A percentile compares a stretch with the other conserved stretches of the same genome.
These are phyloP conservation scores for Cadophora sp. DNA, from an alignment of 2,329 filamentous ascomycete species.

Conservation along the genomic window DNA sequence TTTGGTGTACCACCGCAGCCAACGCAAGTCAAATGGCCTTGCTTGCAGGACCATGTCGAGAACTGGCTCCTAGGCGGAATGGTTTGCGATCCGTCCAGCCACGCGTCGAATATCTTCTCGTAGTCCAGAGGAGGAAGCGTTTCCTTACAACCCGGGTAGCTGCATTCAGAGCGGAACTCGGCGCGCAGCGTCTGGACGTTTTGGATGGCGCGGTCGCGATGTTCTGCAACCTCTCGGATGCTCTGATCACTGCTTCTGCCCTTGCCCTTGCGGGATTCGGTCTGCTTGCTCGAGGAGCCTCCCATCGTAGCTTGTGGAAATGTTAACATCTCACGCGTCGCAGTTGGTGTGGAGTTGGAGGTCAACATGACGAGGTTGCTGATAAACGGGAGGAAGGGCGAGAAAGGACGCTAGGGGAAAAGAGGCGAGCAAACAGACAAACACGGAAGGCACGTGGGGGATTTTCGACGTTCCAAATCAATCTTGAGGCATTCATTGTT, in stretches of 20 bases:
- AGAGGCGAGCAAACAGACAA: not conserved
- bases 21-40: constrained; percentile 29
- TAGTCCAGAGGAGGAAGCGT: constrained; percentile 8
- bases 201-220: constrained; percentile 5
- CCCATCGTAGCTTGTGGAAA: constrained; percentile 10
- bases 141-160: constrained; percentile 8
- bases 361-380: not conserved
- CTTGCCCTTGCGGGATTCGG: constrained; percentile 8
- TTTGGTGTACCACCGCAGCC: constrained; percentile 30
- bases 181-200: constrained; percentile 16
- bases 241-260: constrained; percentile 6
- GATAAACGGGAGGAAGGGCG: not conserved
- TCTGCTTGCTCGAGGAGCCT: constrained; percentile 11
- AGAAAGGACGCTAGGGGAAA: not conserved
- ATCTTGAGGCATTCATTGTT: not conserved
- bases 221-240: not conserved
- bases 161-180: constrained; percentile 20
- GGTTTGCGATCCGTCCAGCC: constrained; percentile 28
- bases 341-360: not conserved
- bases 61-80: constrained; percentile 32
- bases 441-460: constrained; percentile 5
- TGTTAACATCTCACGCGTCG: constrained; percentile 11
- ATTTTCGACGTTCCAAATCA: not conserved
- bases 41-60: constrained; percentile 25
- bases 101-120: constrained; percentile 25